A percentile compares a stretch with the other conserved stretches of the same genome.
Evolutionary conservation across 2,329 filamentous ascomycete species (phyloP).

Genomic region (Annulohypoxylon truncatum): DNA sequence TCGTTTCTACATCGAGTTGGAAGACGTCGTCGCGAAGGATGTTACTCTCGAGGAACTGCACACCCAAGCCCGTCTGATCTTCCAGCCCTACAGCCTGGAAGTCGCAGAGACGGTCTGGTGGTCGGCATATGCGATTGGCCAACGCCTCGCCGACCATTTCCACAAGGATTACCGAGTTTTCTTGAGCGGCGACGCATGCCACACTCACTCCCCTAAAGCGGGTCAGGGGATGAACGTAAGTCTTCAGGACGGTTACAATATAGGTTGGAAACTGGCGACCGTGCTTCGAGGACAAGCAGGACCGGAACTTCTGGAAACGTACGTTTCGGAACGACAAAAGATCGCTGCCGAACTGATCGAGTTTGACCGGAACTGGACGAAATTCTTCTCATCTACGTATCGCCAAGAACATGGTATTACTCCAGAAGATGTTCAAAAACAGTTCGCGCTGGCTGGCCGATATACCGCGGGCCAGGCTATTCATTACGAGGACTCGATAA

Average conservation of each 20-base stretch:
- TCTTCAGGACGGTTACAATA: conserved; percentile 72
- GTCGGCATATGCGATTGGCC: conserved; percentile 72
- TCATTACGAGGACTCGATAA: conserved; percentile 62
- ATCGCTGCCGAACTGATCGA: conserved; percentile 69
- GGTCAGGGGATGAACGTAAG: conserved; percentile 72
- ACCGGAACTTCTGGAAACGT: conserved; percentile 61
- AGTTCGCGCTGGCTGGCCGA: conserved; percentile 67
- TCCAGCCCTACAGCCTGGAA: conserved; percentile 65
- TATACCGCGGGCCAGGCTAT: conserved; percentile 71
- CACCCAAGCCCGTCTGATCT: conserved; percentile 61
- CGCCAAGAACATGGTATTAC: conserved; percentile 54
- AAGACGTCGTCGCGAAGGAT: conserved; percentile 59
- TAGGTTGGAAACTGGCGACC: conserved; percentile 69
- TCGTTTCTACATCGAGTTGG: conserved; percentile 72
- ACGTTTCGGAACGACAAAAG: conserved; percentile 63
- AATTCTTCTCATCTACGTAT: conserved; percentile 62
- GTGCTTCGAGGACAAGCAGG: conserved; percentile 59
- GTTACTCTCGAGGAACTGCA: conserved; percentile 67
- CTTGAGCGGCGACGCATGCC: conserved; percentile 72
- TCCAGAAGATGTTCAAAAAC: conserved; percentile 63
- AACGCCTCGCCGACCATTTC: conserved; percentile 69
- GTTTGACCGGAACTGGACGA: conserved; percentile 67
- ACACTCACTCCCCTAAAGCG: conserved; percentile 75
- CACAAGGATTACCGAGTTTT: conserved; percentile 68
- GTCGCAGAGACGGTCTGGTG: conserved; percentile 70